These are phyloP conservation scores for Microdochium trichocladiopsis DNA, from an alignment of 2,329 filamentous ascomycete species.

Conservation along the genomic window DNA sequence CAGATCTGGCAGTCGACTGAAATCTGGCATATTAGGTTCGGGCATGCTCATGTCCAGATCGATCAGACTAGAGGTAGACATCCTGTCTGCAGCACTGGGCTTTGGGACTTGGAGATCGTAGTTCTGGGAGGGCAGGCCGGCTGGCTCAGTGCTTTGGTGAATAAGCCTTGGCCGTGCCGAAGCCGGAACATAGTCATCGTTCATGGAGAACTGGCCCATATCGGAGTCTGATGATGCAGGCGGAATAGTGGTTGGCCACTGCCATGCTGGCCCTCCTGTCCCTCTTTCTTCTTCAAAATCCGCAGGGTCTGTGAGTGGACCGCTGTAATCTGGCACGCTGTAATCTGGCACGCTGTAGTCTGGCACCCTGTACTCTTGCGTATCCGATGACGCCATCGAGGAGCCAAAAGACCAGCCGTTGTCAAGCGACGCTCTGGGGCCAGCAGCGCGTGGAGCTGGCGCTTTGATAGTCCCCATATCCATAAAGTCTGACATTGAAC, in stretches of 20 bases:
- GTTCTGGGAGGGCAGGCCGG: slow-evolving; percentile 28
- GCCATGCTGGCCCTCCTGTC: slow-evolving; percentile 35
- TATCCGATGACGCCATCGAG: slow-evolving; percentile 23
- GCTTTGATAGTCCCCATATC: slow-evolving; percentile 52
- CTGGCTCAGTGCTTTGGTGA: slow-evolving; percentile 45
- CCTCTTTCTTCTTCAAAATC: slow-evolving; percentile 24
- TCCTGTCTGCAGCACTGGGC: slow-evolving; percentile 31
- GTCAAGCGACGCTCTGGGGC: slow-evolving; percentile 30
- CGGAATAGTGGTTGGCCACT: slow-evolving; percentile 46
- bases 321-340: slow-evolving; percentile 26
- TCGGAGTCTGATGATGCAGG: slow-evolving; percentile 47
- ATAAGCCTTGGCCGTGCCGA: slow-evolving; percentile 34
- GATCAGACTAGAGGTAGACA: slow-evolving; percentile 38
- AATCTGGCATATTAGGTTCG: slow-evolving; percentile 38
- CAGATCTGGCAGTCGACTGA: slow-evolving; percentile 38
- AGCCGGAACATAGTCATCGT: slow-evolving; percentile 21
- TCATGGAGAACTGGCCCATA: slow-evolving; percentile 42
- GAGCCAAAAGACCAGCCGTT: slow-evolving; percentile 39
- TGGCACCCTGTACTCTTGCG: background rate
- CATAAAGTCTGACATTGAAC: slow-evolving; percentile 48
- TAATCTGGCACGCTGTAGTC: background rate
- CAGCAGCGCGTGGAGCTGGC: slow-evolving; percentile 4
- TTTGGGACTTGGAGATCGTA: slow-evolving; percentile 31
- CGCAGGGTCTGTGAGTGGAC: slow-evolving; percentile 51
- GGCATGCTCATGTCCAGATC: slow-evolving; percentile 49